Evolutionary conservation across 805 yeast genomes (phyloP), one percentile per base, ranked within the genome.

Genomic region (Hanseniaspora taiwanica): DNA sequence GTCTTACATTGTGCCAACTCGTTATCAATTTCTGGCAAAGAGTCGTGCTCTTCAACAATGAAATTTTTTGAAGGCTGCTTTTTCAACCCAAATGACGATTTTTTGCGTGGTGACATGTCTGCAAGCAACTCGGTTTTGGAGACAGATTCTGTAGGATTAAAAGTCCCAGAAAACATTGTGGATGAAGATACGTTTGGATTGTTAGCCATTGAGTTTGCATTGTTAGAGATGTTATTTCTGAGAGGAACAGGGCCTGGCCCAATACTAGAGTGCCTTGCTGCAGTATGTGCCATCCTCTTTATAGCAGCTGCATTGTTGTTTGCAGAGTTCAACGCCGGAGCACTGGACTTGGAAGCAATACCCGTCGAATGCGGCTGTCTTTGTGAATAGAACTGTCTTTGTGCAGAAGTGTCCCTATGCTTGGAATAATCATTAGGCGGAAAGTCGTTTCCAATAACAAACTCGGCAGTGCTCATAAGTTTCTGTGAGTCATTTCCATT

Each of bases 341-440:
- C 63, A 40, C 63, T 58, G 52, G 52, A 48, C 40, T 56, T 58
- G 3, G 58, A 42, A 1, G 54, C 38, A 8, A 58, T 49, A n/a
- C 59, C 59, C 29, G 10, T 25, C n/a, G 29, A 25, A 14, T 25
- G 5, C 4, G n/a, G 9, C n/a, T 25, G 10, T 25, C n/a, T 13
- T 12, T 13, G 29, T 12, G n/a, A 25, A 25, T 25, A 12, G 9
- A 14, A 25, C 4, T 13, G 10, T 13, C 10, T n/a, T n/a, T n/a
- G n/a, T n/a, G n/a, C n/a, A n/a, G n/a, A n/a, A n/a, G n/a, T n/a
- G n/a, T n/a, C n/a, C n/a, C n/a, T n/a, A n/a, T n/a, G n/a, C n/a
- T n/a, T n/a, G n/a, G n/a, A n/a, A n/a, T n/a, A n/a, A n/a, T n/a
- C n/a, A n/a, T n/a, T n/a, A n/a, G n/a, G n/a, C n/a, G n/a, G n/a